A percentile compares a stretch with the other conserved stretches of the same genome.
These are phyloP conservation scores for Penicillium digitatum DNA, from an alignment of 2,329 filamentous ascomycete species.

Conservation along the genomic window DNA sequence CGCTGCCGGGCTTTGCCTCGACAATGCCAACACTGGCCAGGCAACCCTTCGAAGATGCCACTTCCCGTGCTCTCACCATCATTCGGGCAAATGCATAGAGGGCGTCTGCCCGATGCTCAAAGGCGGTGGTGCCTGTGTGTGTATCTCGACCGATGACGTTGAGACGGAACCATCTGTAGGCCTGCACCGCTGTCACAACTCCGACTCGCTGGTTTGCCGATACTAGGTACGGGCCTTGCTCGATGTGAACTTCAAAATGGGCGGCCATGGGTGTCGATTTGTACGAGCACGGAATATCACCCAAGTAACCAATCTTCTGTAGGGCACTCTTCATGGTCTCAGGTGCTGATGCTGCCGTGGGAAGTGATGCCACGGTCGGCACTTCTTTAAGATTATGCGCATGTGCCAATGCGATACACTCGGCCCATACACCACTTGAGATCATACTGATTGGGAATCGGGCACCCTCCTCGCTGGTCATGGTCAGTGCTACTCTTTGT, in stretches of 20 bases:
- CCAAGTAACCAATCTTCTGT: slow-evolving; percentile 66
- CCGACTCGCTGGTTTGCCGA: slow-evolving; percentile 60
- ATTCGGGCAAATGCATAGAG: slow-evolving; percentile 64
- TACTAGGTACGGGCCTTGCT: slow-evolving; percentile 75
- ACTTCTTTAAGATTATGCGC: slow-evolving; percentile 63
- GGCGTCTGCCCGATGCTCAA: slow-evolving; percentile 63
- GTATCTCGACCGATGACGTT: slow-evolving; percentile 63
- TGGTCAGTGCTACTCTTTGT: slow-evolving; percentile 10
- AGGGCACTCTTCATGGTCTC: slow-evolving; percentile 66
- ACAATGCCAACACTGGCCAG: slow-evolving; percentile 69
- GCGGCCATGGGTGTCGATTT: slow-evolving; percentile 62
- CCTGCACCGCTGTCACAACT: slow-evolving; percentile 68
- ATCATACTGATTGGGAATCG: slow-evolving; percentile 71
- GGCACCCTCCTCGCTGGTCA: slow-evolving; percentile 67
- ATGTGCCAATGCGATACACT: slow-evolving; percentile 56
- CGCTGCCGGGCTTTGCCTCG: slow-evolving; percentile 61
- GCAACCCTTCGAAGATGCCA: slow-evolving; percentile 58
- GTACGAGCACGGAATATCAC: slow-evolving; percentile 53
- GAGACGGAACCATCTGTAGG: slow-evolving; percentile 69
- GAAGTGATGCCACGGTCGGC: slow-evolving; percentile 42
- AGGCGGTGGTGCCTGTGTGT: slow-evolving; percentile 71
- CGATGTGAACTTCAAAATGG: slow-evolving; percentile 78
- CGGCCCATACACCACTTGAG: slow-evolving; percentile 70
- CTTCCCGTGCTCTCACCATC: slow-evolving; percentile 62
- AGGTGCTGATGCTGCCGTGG: slow-evolving; percentile 49